phyloP scores from a whole-genome alignment of 345 rosid species.

The Raphanus raphanistrum region DNA sequence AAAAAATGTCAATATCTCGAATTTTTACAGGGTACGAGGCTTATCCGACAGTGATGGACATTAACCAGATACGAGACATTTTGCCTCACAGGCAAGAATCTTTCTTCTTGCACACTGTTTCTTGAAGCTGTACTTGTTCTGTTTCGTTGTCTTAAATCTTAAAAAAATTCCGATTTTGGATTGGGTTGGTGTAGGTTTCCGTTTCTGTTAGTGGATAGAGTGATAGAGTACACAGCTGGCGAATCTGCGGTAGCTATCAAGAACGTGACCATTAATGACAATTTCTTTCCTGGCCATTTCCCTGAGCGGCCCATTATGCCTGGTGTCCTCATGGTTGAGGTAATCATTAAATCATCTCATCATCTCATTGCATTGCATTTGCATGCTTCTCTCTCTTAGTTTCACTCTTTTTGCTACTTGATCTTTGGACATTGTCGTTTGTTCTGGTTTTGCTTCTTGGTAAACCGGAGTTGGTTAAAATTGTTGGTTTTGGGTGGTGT shows the following conservation, averaged over 20 bases:
- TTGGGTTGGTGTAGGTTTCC: slow-evolving; percentile 68
- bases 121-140: not conserved
- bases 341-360: slow-evolving; percentile 48
- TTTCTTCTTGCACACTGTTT: not conserved
- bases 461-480: not conserved
- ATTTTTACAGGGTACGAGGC: slow-evolving; percentile 37
- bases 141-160: not conserved
- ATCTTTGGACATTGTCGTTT: too few species aligned
- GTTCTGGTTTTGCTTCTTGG: too few species aligned
- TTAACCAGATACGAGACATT: slow-evolving; percentile 84
- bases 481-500: slow-evolving; percentile 6
- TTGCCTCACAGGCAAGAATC: slow-evolving; percentile 73
- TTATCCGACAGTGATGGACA: slow-evolving; percentile 65
- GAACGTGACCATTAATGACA: slow-evolving; percentile 96
- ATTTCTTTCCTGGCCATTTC: slow-evolving; percentile 98
- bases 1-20: too few species aligned
- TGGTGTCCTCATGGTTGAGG: slow-evolving; percentile 99
- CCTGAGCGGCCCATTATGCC: slow-evolving; percentile 99
- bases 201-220: slow-evolving; percentile 97
- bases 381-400: not conserved
- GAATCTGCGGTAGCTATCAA: slow-evolving; percentile 93
- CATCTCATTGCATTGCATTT: too few species aligned
- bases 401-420: not conserved
- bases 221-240: slow-evolving; percentile 90
- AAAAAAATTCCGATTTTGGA: not conserved